Percentiles rank a stretch among this genome's conserved stretches.
Conservation (phyloP, 352 stramenopile genomes). For the Globisporangium parvum region DNA sequence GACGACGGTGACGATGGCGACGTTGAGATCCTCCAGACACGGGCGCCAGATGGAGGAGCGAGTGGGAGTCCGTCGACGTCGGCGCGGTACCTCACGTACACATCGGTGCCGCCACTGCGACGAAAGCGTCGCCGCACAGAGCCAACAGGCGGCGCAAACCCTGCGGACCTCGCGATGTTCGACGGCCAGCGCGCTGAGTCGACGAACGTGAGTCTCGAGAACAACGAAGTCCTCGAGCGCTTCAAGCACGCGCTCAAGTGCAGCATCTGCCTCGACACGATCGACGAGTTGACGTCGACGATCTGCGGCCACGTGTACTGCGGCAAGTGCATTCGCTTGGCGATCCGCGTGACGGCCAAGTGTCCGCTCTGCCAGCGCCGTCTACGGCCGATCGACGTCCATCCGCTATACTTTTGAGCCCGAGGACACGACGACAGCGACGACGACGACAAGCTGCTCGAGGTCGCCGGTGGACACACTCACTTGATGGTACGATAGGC, state of each 20-base stretch:
- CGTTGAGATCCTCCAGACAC: constrained; percentile 48
- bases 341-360: constrained; percentile 62
- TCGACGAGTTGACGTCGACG: constrained; percentile 78
- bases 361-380: constrained; percentile 69
- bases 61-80: constrained; percentile 11
- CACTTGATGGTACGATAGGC: not conserved
- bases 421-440: not conserved
- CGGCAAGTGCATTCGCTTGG: constrained; percentile 57
- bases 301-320: constrained; percentile 81
- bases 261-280: constrained; percentile 75
- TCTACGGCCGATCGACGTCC: constrained; percentile 61
- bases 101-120: constrained; percentile 17
- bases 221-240: constrained; percentile 68
- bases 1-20: constrained; percentile 15
- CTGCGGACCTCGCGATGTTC: constrained; percentile 15
- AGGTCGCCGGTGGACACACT: too few relatives aligned
- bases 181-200: constrained; percentile 49
- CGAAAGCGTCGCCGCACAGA: constrained; percentile 37
- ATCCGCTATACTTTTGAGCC: constrained; percentile 73
- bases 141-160: not conserved
- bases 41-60: not conserved
- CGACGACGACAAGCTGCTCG: not conserved
- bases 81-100: constrained; percentile 15
- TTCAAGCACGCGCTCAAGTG: constrained; percentile 78
- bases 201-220: constrained; percentile 64